Base-by-base conservation (phyloP, 257 asterid species). In the Craterostigma plantagineum region DNA sequence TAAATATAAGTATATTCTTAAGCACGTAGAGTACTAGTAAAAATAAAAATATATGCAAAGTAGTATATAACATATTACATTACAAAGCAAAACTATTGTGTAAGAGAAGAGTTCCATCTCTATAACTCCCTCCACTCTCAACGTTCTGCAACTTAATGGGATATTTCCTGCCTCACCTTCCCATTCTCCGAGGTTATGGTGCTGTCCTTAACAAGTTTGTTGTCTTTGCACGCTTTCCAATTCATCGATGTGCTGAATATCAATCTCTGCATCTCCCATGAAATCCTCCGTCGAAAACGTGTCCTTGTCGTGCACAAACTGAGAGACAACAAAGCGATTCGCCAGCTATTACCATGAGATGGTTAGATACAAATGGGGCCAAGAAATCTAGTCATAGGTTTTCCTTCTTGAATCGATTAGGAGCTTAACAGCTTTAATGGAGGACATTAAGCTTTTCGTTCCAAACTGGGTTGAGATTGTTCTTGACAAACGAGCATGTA, bases 41-140 rank as follows among this genome's bases (percentile, higher is more conserved):
- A n/a, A n/a, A n/a, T n/a, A n/a, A n/a, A n/a, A n/a, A n/a, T n/a
- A n/a, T n/a, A n/a, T n/a, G n/a, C n/a, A n/a, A n/a, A n/a, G n/a
- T n/a, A n/a, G n/a, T n/a, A n/a, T n/a, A n/a, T n/a, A n/a, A n/a
- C n/a, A n/a, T n/a, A n/a, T n/a, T n/a, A n/a, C n/a, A n/a, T n/a
- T n/a, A n/a, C n/a, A n/a, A n/a, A n/a, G n/a, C n/a, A n/a, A n/a
- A n/a, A n/a, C n/a, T n/a, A n/a, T n/a, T n/a, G n/a, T n/a, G n/a
- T n/a, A n/a, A n/a, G n/a, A n/a, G n/a, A n/a, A n/a, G 41, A 87
- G 90, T 69, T 79, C 92, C 13, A 82, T 63, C 61, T 87, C 97
- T 33, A 87, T 52, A 4, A 72, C 72, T 46, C 97, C 95, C 11
- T n/a, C n/a, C n/a, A n/a, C 90, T 63, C 52, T 82, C 97, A 7